Base-by-base conservation (phyloP, 2,329 filamentous ascomycete species). In the Cercospora sp. region DNA sequence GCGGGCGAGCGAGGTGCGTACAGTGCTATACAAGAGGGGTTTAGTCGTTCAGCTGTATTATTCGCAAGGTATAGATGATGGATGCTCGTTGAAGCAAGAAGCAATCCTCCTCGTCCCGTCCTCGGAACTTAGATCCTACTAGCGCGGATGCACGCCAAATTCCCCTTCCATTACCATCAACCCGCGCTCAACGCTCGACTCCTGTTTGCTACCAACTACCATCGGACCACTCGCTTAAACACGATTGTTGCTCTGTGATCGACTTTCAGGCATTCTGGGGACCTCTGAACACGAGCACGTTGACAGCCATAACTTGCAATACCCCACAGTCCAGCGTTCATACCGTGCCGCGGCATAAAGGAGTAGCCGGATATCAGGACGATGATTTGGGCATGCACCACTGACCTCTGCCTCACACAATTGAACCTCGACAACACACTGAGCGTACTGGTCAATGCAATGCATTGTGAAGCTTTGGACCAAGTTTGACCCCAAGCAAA, bases 71-170 rank as follows among this genome's bases (percentile, higher is more conserved):
- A 36, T 36, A 59, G 55, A 59, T 59, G 55, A 59, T 59, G 30
- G 55, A 59, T 59, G 30, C 12, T 6, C 7, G 55, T 59, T 36
- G 55, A 59, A 59, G 55, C 55, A 59, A 59, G 55, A 59, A 33
- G 55, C 55, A 59, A 59, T 59, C 55, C 55, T 59, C 28, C 55
- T 59, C 55, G 55, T 59, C 55, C 18, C 55, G 55, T 59, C 55
- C 31, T 59, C 55, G 55, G 55, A 59, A 59, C 28, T 59, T 59
- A 59, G 55, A 33, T 59, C 55, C 31, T 59, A 36, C 30, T 59
- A 59, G 55, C 55, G 55, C 55, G 28, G 31, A 36, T 59, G 55
- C 55, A 31, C 55, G 31, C 30, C 55, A 59, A 36, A 36, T 33
- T 33, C 55, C 55, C 28, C 28, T 31, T 33, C 28, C 9, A 31